Base-by-base conservation (phyloP, 495 filamentous ascomycete species). In the Corynascus novoguineensis region DNA sequence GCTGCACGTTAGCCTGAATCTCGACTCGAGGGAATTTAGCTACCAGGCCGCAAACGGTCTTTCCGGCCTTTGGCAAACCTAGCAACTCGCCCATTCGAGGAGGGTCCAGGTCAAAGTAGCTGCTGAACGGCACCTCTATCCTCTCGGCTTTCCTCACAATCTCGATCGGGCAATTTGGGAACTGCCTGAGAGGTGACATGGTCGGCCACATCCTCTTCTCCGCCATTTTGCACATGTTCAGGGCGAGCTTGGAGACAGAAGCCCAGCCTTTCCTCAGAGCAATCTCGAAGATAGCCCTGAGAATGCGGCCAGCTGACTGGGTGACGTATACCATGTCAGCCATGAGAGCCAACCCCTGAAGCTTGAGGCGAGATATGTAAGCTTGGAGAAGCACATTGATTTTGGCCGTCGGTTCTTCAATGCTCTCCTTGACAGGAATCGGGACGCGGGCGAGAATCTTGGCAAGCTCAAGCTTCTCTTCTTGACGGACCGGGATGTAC, bases 141-240 rank as follows among this genome's bases (percentile, higher is more conserved):
- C 91, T 78, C 73, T 99, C 93, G 2, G 91, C 86, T 72, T 97
- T 97, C 57, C 87, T 82, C 47, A 97, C 75, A 47, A 99, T 88
- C 56, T 99, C 95, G 31, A 81, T 73, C 12, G 90, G 82, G 60
- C 90, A 95, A 35, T 73, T 74, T 1, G 88, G 84, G 67, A 97
- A 97, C 64, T 99, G 93, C 37, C 95, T 80, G 9, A 99, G 81
- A 7, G 93, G 93, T 19, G 89, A 87, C 93, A 97, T 97, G 21
- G 92, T 96, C 6, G 91, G 92, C 93, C 93, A 99, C 93, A 97
- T 97, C 24, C 95, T 79, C 78, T 95, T 95, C 76, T 99, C 93
- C 2, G 92, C 92, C 92, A 95, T 97, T 75, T 99, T 99, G 75
- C 93, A 99, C 37, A 99, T 78, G 62, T 97, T 89, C 31, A 99